Base-by-base conservation (phyloP, 2,329 filamentous ascomycete species). In the Orbilia quercus region DNA sequence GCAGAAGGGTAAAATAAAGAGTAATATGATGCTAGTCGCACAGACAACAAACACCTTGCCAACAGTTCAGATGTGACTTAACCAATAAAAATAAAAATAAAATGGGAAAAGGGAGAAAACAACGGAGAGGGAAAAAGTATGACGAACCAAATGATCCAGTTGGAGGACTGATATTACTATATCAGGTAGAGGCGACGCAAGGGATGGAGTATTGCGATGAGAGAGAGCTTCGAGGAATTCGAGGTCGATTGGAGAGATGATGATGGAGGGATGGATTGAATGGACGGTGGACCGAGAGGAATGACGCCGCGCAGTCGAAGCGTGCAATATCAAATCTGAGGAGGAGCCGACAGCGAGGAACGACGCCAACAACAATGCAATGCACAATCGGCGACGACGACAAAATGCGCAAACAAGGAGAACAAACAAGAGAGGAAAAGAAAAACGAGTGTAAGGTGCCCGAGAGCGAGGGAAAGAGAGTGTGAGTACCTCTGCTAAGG, bases 391-490 rank as follows among this genome's bases (percentile, higher is more conserved):
- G 58, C 45, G 16, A 31, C 28, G 18, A 38, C 31, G 6, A 12
- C 3, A 22, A 53, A 23, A 54, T 54, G 50, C 31, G 50, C 50
- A 54, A 53, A 65, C 48, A 36, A 47, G 50, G 48, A 55, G 60
- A 55, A 36, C 11, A 18, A 64, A 34, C 16, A 48, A 48, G 31
- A 59, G 31, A 42, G 48, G 38, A 38, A 62, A 53, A 40, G 22
- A 55, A 64, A 71, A 71, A 71, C 66, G 66, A 71, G 66, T 71
- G 66, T 57, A 71, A 71, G 66, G 60, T 71, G 66, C 66, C 66
- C 66, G 45, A 71, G 38, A 51, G 66, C 66, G 58, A 34, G 45
- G 58, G 25, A 57, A 44, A 51, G 57, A 47, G 50, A 50, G 25
- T 25, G 47, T n/a, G n/a, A 18, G 23, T 36, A 40, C 50, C 47